Base-by-base conservation (phyloP, 2,329 filamentous ascomycete species). In the Amylocarpus encephaloides region DNA sequence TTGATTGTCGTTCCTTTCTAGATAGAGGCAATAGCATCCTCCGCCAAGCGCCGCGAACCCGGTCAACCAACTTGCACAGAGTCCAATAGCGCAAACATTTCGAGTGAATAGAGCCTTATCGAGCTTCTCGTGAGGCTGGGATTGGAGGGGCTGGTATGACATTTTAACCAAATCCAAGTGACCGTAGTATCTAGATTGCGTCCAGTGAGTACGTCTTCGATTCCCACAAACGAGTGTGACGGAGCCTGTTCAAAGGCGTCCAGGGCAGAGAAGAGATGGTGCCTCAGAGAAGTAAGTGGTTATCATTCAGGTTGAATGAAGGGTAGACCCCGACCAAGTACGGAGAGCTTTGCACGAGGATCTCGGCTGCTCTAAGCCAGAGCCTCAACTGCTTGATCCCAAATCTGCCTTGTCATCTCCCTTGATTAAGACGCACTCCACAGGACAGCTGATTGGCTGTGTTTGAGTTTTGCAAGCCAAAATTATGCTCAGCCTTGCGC, bases 11-110 rank as follows among this genome's bases (percentile, higher is more conserved):
- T 48, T 39, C 12, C 30, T 38, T 26, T 53, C 41, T 36, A 52
- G n/a, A 43, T 53, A 56, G 2, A 56, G 35, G 15, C 51, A 49
- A 36, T 56, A 56, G 13, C 42, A 48, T 13, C 54, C 54, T 39
- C 48, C 54, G 5, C 34, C 51, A 13, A 56, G 30, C 33, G 48
- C 51, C 3, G 30, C 46, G 29, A 54, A 19, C n/a, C 54, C 51
- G 16, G 51, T 40, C 11, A 56, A 19, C 54, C 54, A 56, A 29
- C 42, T 43, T 19, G 46, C 51, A 39, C 43, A 36, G 15, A 56
- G 48, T 11, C 54, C 54, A 15, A 43, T 30, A n/a, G 51, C 42
- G 16, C 54, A 56, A 15, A 42, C 39, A 34, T 47, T 46, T 16
- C 54, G 51, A 9, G 51, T 52, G n/a, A 41, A 46, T 1, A 51